Base-by-base conservation (phyloP, 441 rosid genomes). In the Pelargonium cotyledonis region DNA sequence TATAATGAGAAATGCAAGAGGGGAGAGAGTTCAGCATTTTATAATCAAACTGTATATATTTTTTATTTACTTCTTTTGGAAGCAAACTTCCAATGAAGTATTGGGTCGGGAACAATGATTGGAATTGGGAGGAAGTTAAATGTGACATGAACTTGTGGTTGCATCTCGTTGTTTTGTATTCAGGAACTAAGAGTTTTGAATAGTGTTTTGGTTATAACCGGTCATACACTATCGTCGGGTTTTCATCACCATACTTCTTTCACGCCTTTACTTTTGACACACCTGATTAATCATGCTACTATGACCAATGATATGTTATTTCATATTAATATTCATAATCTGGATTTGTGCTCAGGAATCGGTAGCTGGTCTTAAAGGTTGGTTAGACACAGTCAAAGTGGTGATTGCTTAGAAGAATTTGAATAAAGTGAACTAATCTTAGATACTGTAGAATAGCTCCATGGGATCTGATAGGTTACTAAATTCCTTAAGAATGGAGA, bases 401-500 rank as follows among this genome's bases (percentile, higher is more conserved):
- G 67, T 72, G 65, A 57, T 65, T 72, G 62, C 67, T 71, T 69
- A 47, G 46, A 61, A 75, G 80, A 65, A 47, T 68, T 77, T 73
- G 60, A 65, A 69, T 69, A 67, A 43, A 19, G 73, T 57, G 66
- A 53, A 21, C 58, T 58, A 43, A 65, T 40, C 10, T 11, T 63
- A 65, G 46, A 38, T 72, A 19, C 66, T 19, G 63, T 68, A 75
- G 71, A 47, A 64, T 68, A 57, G 66, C 14, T 71, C 38, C 4
- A 89, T 90, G 96, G 88, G 83, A 43, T 85, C 85, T 62, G 87
- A 84, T 70, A 85, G 65, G 75, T 69, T 92, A 40, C 76, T 87
- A 47, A 85, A 87, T 62, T 76, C 81, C 44, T 83, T 94, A 66
- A 83, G 63, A 75, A 90, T 95, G 95, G 98, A 88, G 88, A 90